Evolutionary conservation across 2,329 filamentous ascomycete genomes (phyloP).

Genomic region (Dactylellina drechsleri): DNA sequence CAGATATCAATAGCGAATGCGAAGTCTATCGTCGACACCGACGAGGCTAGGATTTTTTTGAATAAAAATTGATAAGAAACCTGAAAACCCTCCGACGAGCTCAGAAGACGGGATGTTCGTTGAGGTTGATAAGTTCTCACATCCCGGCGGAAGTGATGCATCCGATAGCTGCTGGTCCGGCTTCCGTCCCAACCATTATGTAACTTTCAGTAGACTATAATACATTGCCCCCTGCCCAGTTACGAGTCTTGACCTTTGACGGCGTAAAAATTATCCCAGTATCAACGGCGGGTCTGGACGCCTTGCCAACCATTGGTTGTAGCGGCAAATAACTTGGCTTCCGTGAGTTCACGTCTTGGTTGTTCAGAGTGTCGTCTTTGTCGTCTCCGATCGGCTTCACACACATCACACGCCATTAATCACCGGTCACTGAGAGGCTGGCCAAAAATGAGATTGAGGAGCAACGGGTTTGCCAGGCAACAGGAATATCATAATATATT

Average conservation of each 20-base stretch:
- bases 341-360: neutral
- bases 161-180: neutral
- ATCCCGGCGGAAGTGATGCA: constrained; percentile 5
- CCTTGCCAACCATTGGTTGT: constrained; percentile 14
- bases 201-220: constrained; percentile 21
- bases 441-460: constrained; percentile 2
- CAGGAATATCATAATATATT: neutral
- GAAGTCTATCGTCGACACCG: constrained; percentile 21
- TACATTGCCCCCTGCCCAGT: constrained; percentile 9
- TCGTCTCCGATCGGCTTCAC: constrained; percentile 23
- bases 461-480: constrained; percentile 11
- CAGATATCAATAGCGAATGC: constrained; percentile 12
- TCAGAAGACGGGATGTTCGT: constrained; percentile 17
- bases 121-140: constrained; percentile 7
- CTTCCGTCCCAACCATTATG: neutral
- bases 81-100: constrained; percentile 48
- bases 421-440: no score
- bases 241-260: constrained; percentile 11
- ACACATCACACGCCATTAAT: no score
- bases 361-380: neutral
- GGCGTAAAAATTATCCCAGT: constrained; percentile 31
- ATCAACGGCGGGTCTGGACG: constrained; percentile 31
- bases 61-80: constrained; percentile 21
- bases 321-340: constrained; percentile 8
- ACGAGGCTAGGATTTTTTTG: constrained; percentile 31